phyloP scores from a whole-genome alignment of 225 moss, liverwort and hornwort genomes.

The Polytrichum formosum region DNA sequence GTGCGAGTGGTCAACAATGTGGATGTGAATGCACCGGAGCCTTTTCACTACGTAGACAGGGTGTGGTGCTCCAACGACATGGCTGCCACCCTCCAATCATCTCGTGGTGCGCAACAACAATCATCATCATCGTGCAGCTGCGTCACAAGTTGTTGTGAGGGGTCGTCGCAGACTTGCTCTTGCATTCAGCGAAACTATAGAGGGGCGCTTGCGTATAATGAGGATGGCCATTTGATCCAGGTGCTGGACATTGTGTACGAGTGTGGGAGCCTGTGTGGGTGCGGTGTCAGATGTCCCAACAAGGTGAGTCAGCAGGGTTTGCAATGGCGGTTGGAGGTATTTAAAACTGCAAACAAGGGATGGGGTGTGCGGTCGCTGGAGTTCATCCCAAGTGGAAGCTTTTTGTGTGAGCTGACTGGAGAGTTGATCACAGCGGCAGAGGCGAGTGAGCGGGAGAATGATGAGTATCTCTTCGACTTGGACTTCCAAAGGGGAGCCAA shows the following conservation, averaged over 20 bases:
- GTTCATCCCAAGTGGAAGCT: constrained; percentile 75
- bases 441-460: constrained; percentile 42
- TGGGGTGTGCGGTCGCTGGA: constrained; percentile 75
- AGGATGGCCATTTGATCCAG: constrained; percentile 63
- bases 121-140: constrained; percentile 35
- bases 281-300: constrained; percentile 51
- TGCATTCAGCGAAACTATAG: constrained; percentile 49
- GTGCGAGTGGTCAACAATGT: constrained; percentile 59
- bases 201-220: constrained; percentile 56
- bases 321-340: constrained; percentile 59
- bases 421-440: constrained; percentile 59
- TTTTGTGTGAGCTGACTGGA: constrained; percentile 81
- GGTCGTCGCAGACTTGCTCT: constrained; percentile 19
- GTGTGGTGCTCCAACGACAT: constrained; percentile 25
- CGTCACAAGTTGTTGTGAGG: constrained; percentile 39
- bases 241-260: constrained; percentile 69
- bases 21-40: constrained; percentile 34
- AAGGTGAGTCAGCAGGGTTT: constrained; percentile 66
- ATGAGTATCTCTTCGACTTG: constrained; percentile 77
- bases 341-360: constrained; percentile 58
- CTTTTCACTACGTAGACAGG: constrained; percentile 46
- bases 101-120: too few species aligned
- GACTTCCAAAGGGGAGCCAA: constrained; percentile 38
- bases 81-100: background rate
- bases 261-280: constrained; percentile 61